Evolutionary conservation across 2,329 filamentous ascomycete species (phyloP).

Genomic region (Pseudogymnoascus sp.): DNA sequence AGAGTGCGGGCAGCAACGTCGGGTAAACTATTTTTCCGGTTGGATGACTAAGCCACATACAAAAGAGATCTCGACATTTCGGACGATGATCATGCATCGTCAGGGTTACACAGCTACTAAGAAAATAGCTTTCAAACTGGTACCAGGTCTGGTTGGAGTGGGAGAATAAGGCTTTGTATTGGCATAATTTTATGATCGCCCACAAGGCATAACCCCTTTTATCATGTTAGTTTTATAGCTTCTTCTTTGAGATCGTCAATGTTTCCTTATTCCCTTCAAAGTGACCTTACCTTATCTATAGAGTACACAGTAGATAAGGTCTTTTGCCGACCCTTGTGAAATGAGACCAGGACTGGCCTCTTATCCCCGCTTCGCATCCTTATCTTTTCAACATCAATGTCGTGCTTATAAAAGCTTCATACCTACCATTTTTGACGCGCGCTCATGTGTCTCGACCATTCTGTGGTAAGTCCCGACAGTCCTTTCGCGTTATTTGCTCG

Average conservation of each 20-base stretch:
- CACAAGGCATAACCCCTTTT: background rate
- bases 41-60: background rate
- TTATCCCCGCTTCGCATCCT: slow-evolving; percentile 9
- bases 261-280: slow-evolving; percentile 4
- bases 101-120: background rate
- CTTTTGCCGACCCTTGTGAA: slow-evolving; percentile 7
- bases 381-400: slow-evolving; percentile 8
- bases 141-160: background rate
- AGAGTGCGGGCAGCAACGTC: slow-evolving; percentile 4
- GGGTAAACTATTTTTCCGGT: background rate
- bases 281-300: slow-evolving; percentile 3
- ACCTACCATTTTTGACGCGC: background rate
- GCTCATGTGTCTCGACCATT: slow-evolving; percentile 8
- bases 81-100: background rate
- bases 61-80: background rate
- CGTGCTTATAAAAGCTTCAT: slow-evolving; percentile 7
- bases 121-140: background rate
- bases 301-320: slow-evolving; percentile 1
- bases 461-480: background rate
- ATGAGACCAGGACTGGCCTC: slow-evolving; percentile 7
- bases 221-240: background rate
- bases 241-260: background rate
- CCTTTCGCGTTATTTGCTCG: background rate
- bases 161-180: background rate
- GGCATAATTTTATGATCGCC: background rate